These are phyloP conservation scores for Neurospora cerealis DNA, from an alignment of 495 filamentous ascomycete genomes.

Conservation along the genomic window DNA sequence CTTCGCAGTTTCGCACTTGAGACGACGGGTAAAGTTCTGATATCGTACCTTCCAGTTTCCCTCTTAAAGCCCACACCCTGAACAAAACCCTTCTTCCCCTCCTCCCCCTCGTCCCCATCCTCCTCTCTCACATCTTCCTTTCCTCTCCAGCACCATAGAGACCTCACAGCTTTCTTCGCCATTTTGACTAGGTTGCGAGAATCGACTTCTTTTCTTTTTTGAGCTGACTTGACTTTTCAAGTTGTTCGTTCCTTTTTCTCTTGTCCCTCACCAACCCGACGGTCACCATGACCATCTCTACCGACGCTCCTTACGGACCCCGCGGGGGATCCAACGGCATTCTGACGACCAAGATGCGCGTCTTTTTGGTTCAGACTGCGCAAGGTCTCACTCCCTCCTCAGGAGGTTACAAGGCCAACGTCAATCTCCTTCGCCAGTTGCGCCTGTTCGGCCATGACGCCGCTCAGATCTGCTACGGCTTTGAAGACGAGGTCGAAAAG, in stretches of 20 bases:
- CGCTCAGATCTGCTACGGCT: constrained; percentile 21
- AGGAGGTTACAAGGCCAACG: constrained; percentile 23
- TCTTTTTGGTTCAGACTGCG: constrained; percentile 24
- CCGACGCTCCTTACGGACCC: not conserved
- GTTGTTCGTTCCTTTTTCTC: not conserved
- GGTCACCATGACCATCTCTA: not conserved
- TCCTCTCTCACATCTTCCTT: not conserved
- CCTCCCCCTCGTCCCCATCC: not conserved
- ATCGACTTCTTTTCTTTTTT: not conserved
- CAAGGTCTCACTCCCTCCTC: constrained; percentile 23
- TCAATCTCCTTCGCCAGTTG: constrained; percentile 16
- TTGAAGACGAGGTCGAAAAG: constrained; percentile 9
- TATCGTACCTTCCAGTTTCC: not conserved
- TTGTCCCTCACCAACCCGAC: not conserved
- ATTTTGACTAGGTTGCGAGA: not conserved
- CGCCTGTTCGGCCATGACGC: constrained; percentile 6
- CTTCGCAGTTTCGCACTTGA: not conserved
- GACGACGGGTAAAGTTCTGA: not conserved
- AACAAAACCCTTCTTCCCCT: not conserved
- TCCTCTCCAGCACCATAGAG: not conserved
- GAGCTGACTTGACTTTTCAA: not conserved
- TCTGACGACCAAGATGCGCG: constrained; percentile 10
- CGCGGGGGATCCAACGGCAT: not conserved
- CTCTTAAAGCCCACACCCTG: not conserved
- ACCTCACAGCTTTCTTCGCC: not conserved